Evolutionary conservation across 805 yeast genomes (phyloP), one percentile per base, ranked within the genome.

Genomic region (Wickerhamomyces silvicola): DNA sequence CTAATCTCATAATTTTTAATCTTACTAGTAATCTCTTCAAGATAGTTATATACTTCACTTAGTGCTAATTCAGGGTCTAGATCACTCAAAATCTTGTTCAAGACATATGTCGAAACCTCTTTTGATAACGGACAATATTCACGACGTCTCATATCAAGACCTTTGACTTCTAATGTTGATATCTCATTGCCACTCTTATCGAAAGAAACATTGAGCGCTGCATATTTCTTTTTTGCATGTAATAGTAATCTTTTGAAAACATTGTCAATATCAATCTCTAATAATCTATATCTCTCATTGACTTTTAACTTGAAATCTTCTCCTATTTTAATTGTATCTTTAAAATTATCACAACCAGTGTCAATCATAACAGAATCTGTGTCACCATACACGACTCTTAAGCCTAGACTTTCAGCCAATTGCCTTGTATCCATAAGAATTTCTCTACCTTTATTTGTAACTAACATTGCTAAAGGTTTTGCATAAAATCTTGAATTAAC

Each of bases 321-420:
- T 19, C 97, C 99, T 41, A 87, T 79, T 46, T 70, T 69, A 27
- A 84, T 57, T 0, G 97, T 95, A 27, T 84, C 95, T 17, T 61
- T 57, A 55, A 71, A 81, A 20, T 62, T 68, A 35, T 70, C 73
- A 27, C 76, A 78, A 18, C 87, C 87, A 4, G 97, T 86, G 57
- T 90, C 94, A 54, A 92, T 86, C 98, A 92, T 92, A 32, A 92
- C 97, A 22, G 98, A 92, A 66, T 92, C 98, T 0, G 98, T 92
- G 63, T 92, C 98, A 68, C 98, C 98, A 52, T 92, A 92, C 10
- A 92, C 85, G 30, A 94, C 97, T 34, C 85, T 67, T 37, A 92
- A 66, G 0, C 81, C 81, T 48, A 82, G 66, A 35, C 79, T 70
- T 56, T 90, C 97, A 0, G 97, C 98, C 39, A 92, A 66, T 49